Evolutionary conservation across 192 early-diverging fungal species (phyloP), one percentile per base, ranked within the genome.

Genomic region (Backusella liffmaniae): DNA sequence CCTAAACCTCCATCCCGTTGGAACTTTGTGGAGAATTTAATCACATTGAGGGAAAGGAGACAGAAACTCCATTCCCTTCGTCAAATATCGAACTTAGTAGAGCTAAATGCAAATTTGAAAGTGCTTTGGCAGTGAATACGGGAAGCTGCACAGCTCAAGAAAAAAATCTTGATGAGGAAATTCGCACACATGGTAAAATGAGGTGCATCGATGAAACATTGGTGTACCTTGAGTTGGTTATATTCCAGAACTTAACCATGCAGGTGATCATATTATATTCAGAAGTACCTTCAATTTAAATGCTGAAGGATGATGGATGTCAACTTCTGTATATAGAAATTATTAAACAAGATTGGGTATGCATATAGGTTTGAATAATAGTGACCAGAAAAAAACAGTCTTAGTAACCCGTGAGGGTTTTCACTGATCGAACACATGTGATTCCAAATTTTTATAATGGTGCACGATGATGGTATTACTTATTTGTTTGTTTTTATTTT

Each of bases 81-180:
- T 82, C 86, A 4, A 73, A 84, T 42, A 77, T 81, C 5, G 94
- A 96, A 76, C 85, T 97, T 16, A 80, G 84, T 6, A 87, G 96
- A 21, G 96, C 97, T 21, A 98, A 97, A 83, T 97, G 97, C 87
- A 96, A 97, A 83, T 90, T 99, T 65, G 95, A 95, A 82, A 92
- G 89, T 36, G 92, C 89, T 73, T 84, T 99, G 37, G 86, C 98
- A 49, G 98, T 99, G 96, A 94, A 91, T 72, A 84, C 98, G 10
- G 96, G 97, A 78, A 93, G 88, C 78, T 90, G 94, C 41, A 89
- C 94, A 87, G 94, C 97, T 9, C 93, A 97, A 83, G 85, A 97
- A 8, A 96, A 98, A 80, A 96, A 97, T 75, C 78, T 99, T 46
- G 95, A 94, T 18, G 87, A 94, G 70, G 95, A 99, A 82, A 83